Percentiles rank a stretch among this genome's conserved stretches.
phyloP scores from a whole-genome alignment of 140 eudicot genomes.

The Ambrosia hybrid region DNA sequence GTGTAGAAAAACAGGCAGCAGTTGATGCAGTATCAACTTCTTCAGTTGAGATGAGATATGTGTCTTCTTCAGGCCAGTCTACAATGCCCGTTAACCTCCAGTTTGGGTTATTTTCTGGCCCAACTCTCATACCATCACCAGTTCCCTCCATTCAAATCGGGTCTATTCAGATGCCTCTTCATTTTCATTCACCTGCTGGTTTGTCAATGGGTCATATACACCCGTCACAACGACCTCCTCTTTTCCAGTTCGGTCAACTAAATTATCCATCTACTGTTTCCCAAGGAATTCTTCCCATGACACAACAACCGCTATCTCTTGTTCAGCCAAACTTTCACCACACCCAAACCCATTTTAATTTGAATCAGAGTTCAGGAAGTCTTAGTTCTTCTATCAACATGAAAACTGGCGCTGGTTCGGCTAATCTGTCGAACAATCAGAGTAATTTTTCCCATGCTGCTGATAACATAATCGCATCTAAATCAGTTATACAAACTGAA shows the following conservation, averaged over 20 bases:
- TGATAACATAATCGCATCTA: constrained; percentile 29
- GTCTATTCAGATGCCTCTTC: constrained; percentile 98
- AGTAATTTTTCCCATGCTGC: constrained; percentile 26
- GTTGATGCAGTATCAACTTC: constrained; percentile 32
- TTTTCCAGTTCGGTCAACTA: constrained; percentile 94
- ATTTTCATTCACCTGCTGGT: constrained; percentile 69
- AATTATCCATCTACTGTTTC: constrained; percentile 46
- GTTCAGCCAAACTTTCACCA: constrained; percentile 62
- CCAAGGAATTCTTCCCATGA: constrained; percentile 34
- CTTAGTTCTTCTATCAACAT: constrained; percentile 30
- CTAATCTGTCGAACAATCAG: constrained; percentile 21
- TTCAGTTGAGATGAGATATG: constrained; percentile 31
- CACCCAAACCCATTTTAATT: constrained; percentile 43
- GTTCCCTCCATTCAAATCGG: constrained; percentile 97
- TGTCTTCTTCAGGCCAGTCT: constrained; percentile 40
- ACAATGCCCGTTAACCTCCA: constrained; percentile 68
- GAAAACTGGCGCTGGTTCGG: constrained; percentile 37
- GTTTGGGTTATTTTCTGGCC: constrained; percentile 96
- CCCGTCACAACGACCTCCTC: constrained; percentile 71
- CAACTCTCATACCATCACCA: constrained; percentile 89
- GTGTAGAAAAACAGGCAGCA: constrained; percentile 37
- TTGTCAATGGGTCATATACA: constrained; percentile 67
- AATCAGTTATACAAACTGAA: constrained; percentile 35
- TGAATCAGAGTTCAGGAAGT: constrained; percentile 43
- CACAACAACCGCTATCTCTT: constrained; percentile 60